Percentiles rank a stretch among this genome's conserved stretches.
Evolutionary conservation across 768 basidiomycete genomes (phyloP).

Genomic region (Boletus sp.): DNA sequence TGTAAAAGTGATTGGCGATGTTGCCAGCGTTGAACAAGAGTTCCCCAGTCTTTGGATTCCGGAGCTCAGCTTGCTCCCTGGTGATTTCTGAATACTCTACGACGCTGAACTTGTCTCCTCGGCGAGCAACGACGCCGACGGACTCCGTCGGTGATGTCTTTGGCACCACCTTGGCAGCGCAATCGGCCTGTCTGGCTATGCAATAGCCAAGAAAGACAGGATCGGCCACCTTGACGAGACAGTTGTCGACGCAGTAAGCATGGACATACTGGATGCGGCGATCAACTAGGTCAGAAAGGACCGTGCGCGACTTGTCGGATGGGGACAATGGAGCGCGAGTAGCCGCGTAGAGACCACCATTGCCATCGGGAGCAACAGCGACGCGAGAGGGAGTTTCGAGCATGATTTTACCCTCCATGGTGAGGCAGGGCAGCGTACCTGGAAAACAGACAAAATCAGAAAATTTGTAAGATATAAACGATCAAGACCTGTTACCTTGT

Average conservation of each 20-base stretch:
- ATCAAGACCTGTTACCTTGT: constrained; percentile 63
- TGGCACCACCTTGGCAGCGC: constrained; percentile 94
- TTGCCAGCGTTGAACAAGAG: constrained; percentile 92
- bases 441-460: constrained; percentile 2
- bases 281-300: constrained; percentile 75
- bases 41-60: constrained; percentile 64
- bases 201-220: constrained; percentile 96
- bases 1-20: constrained; percentile 98
- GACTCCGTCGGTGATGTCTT: constrained; percentile 84
- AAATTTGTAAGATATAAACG: not conserved
- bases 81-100: constrained; percentile 98
- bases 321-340: constrained; percentile 72
- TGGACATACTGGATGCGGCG: constrained; percentile 87
- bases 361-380: constrained; percentile 97
- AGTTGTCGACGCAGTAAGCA: constrained; percentile 98
- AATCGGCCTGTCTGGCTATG: constrained; percentile 83
- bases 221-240: constrained; percentile 95
- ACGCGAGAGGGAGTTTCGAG: constrained; percentile 74
- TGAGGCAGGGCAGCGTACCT: constrained; percentile 96
- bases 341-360: constrained; percentile 95
- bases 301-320: constrained; percentile 57
- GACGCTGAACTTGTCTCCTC: constrained; percentile 82
- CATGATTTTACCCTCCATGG: constrained; percentile 90
- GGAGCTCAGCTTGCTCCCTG: constrained; percentile 77
- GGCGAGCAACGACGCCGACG: constrained; percentile 89